Conservation (phyloP, 225 moss, liverwort and hornwort genomes). For the Anthoceros angustus region DNA sequence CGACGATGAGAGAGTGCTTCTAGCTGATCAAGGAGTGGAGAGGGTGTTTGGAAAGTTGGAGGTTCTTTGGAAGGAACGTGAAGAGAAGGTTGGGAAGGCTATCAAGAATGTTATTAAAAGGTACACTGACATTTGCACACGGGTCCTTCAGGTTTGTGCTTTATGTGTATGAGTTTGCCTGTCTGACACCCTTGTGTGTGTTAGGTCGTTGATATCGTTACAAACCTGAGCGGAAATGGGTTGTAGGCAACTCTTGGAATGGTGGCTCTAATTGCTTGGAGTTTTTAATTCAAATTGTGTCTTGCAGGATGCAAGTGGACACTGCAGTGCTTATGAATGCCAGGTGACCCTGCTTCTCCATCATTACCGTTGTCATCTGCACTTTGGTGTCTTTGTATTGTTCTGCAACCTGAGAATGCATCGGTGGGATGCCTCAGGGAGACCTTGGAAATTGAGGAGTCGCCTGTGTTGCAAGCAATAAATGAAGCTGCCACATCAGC, state of each 20-base stretch:
- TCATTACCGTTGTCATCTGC: no score
- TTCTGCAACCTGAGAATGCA: no score
- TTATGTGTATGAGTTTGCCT: no score
- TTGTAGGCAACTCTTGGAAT: no score
- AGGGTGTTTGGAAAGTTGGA: slow-evolving; percentile 14
- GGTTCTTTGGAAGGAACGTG: slow-evolving; percentile 19
- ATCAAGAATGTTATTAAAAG: slow-evolving; percentile 31
- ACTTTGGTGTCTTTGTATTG: no score
- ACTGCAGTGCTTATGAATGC: background rate
- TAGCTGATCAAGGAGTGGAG: slow-evolving; percentile 25
- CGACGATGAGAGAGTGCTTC: slow-evolving; percentile 60
- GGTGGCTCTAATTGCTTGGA: background rate
- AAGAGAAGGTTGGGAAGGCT: slow-evolving; percentile 12
- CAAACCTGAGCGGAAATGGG: no score
- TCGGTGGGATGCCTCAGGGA: slow-evolving; percentile 4
- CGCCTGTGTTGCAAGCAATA: slow-evolving; percentile 30
- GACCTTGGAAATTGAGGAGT: slow-evolving; percentile 20
- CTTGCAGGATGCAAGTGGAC: background rate
- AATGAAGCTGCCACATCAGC: slow-evolving; percentile 46
- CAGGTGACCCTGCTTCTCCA: background rate
- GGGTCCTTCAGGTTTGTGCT: no score
- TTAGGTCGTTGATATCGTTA: no score
- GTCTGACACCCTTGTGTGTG: no score
- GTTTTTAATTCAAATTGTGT: no score
- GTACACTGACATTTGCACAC: slow-evolving; percentile 26